These are phyloP conservation scores for Aureobasidium mangrovei DNA, from an alignment of 2,329 filamentous ascomycete species.

Conservation along the genomic window DNA sequence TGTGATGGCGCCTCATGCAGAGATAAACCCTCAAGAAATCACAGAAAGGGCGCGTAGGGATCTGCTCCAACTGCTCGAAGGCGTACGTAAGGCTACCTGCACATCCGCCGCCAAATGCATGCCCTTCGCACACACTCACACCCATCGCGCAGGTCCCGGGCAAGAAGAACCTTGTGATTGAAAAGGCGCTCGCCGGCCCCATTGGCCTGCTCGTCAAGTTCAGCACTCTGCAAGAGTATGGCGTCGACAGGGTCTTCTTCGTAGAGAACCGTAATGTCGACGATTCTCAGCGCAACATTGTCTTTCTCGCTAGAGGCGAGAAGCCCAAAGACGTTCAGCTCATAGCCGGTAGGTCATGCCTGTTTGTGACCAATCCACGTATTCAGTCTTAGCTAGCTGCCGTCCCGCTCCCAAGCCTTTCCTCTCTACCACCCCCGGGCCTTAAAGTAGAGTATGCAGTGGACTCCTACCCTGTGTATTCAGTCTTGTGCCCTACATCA, in stretches of 20 bases:
- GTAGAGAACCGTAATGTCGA: conserved; percentile 94
- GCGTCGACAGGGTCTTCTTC: conserved; percentile 95
- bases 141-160: conserved; percentile 67
- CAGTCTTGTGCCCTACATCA: conserved; percentile 31
- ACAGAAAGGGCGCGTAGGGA: conserved; percentile 78
- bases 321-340: conserved; percentile 72
- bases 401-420: background rate
- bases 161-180: conserved; percentile 96
- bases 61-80: conserved; percentile 82
- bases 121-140: background rate
- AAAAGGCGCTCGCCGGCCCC: conserved; percentile 80
- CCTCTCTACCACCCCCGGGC: conserved; percentile 30
- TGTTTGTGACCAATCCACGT: conserved; percentile 13
- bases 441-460: conserved; percentile 54
- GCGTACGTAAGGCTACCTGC: conserved; percentile 59
- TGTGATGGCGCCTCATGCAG: conserved; percentile 31
- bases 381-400: background rate
- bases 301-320: conserved; percentile 88
- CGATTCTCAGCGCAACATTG: conserved; percentile 85
- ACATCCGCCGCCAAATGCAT: background rate
- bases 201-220: conserved; percentile 91
- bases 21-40: conserved; percentile 66
- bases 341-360: conserved; percentile 64
- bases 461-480: conserved; percentile 44
- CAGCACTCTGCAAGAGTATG: conserved; percentile 90